Evolutionary conservation across 495 filamentous ascomycete genomes (phyloP), one percentile per base, ranked within the genome.

Genomic region (Xylaria bambusicola): DNA sequence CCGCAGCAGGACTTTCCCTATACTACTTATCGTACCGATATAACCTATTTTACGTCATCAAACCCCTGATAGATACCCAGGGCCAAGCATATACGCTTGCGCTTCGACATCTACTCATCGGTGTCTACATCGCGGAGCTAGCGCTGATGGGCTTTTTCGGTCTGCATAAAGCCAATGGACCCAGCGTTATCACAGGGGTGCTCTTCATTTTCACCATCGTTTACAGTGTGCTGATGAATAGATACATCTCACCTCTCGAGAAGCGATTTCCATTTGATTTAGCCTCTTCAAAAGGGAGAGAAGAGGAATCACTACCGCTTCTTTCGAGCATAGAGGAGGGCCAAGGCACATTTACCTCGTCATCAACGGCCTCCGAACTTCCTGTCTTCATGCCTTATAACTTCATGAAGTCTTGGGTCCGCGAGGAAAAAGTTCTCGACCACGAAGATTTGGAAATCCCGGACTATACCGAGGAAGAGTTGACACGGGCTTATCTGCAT

Each of bases 1-100:
- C 87, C 6, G 83, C 85, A 8, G 75, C 92, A 33, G 92, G 90
- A 21, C 77, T 97, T 59, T 85, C 82, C 46, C 81, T 96, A 58
- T 85, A 93, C 71, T 92, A 92, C 71, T 80, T 90, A 54, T 88
- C 91, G 41, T 96, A 91, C 77, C 85, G 89, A 8, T 96, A 97
- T 79, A 91, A 92, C 67, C 67, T 96, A 53, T 79, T 97, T 44
- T 97, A 89, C 72, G 87, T 93, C 18, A 88, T 85, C 57, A 86
- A 91, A 62, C 78, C 87, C 21, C 70, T 82, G 56, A 85, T 92
- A 66, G 92, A 97, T 71, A 96, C 90, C 42, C 90, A 93, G 65
- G 92, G 92, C 24, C 82, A 86, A 46, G 80, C 86, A 35, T 97
- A 95, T 71, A 84, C 88, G 0, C 82, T 86, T 13, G 92, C 88